Evolutionary conservation across 2,329 filamentous ascomycete species (phyloP).

Genomic region (Trichoderma asperellum): DNA sequence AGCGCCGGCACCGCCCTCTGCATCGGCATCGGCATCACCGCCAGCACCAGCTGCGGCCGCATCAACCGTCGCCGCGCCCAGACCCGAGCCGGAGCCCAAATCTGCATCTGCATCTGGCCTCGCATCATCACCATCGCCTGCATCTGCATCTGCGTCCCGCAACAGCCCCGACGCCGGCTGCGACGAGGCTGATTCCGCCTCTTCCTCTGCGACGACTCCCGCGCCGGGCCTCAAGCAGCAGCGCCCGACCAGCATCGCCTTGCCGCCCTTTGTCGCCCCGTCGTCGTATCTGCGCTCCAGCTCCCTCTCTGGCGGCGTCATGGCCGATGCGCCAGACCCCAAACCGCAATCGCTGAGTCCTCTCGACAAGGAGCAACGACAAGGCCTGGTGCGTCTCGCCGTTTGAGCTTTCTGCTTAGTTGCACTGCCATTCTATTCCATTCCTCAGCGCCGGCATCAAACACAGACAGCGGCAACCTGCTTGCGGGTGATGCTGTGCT

Average conservation of each 20-base stretch:
- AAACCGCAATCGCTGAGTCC: constrained; percentile 51
- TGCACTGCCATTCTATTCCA: not conserved
- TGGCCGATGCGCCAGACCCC: constrained; percentile 37
- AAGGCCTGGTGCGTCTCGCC: constrained; percentile 68
- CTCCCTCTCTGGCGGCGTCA: constrained; percentile 39
- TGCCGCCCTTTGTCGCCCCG: constrained; percentile 63
- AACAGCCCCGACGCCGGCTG: not conserved
- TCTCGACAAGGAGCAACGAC: constrained; percentile 75
- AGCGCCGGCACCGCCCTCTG: not conserved
- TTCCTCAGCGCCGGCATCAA: not conserved
- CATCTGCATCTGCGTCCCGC: constrained; percentile 4
- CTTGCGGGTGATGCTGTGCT: not conserved
- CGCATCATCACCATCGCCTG: not conserved
- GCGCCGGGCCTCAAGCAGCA: constrained; percentile 25
- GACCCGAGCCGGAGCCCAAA: not conserved
- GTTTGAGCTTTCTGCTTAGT: not conserved
- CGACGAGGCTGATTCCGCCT: not conserved
- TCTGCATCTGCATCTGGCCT: not conserved
- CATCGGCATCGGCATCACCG: not conserved
- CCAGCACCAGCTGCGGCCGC: not conserved
- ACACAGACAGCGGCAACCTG: not conserved
- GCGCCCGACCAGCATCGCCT: constrained; percentile 30
- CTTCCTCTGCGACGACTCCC: constrained; percentile 26
- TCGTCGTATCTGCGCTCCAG: constrained; percentile 60
- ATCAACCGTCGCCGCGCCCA: not conserved